phyloP scores from a whole-genome alignment of 768 basidiomycete species.

The Pleurotus pulmonarius region DNA sequence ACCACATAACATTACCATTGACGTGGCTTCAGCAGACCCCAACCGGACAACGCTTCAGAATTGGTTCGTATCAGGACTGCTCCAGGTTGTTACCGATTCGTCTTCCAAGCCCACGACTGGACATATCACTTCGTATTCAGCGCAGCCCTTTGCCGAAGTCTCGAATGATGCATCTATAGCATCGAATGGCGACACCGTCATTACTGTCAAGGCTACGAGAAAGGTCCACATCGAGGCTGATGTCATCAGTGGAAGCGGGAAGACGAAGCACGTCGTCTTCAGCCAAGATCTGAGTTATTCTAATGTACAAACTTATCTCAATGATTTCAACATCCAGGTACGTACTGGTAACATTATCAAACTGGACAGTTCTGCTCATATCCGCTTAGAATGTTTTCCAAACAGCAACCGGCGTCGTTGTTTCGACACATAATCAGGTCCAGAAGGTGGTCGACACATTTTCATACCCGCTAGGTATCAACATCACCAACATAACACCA shows the following conservation, averaged over 20 bases:
- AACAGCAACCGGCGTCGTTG: slow-evolving; percentile 30
- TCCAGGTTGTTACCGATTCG: slow-evolving; percentile 67
- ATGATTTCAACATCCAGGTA: slow-evolving; percentile 41
- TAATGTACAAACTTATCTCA: slow-evolving; percentile 59
- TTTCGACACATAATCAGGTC: slow-evolving; percentile 40
- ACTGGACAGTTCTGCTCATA: slow-evolving; percentile 3
- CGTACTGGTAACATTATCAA: background rate
- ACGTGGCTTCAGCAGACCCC: slow-evolving; percentile 66
- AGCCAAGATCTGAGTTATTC: slow-evolving; percentile 57
- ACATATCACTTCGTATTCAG: slow-evolving; percentile 56
- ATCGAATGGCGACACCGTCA: slow-evolving; percentile 46
- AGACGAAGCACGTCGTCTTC: slow-evolving; percentile 50
- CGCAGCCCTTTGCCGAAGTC: slow-evolving; percentile 51
- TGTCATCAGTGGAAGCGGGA: slow-evolving; percentile 60
- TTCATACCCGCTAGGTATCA: slow-evolving; percentile 43
- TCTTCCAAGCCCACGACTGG: slow-evolving; percentile 65
- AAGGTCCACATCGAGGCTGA: slow-evolving; percentile 58
- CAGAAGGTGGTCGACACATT: slow-evolving; percentile 35
- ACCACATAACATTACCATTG: slow-evolving; percentile 68
- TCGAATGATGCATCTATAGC: slow-evolving; percentile 39
- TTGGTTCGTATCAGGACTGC: slow-evolving; percentile 72
- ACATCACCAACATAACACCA: slow-evolving; percentile 33
- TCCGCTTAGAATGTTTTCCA: slow-evolving; percentile 37
- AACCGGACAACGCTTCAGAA: slow-evolving; percentile 67
- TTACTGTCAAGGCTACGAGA: slow-evolving; percentile 60